Conservation (phyloP, 1,284 basidiomycete species). For the Melampsora occidentalis region DNA sequence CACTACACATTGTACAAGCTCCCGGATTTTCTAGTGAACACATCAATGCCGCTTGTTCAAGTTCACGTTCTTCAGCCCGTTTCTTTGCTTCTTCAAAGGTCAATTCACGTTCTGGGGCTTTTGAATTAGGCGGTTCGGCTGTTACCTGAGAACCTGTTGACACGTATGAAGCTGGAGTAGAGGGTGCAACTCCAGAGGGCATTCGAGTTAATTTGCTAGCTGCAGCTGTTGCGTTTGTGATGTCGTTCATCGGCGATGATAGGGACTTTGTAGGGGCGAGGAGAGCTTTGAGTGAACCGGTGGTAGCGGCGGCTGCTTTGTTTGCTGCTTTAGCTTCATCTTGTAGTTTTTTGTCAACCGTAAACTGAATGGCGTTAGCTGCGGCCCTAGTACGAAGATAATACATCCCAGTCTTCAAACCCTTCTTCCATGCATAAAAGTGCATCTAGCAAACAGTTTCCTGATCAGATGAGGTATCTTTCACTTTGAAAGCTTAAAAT, state of each 20-base stretch:
- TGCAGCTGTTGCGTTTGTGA: slow-evolving; percentile 50
- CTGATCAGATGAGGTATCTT: slow-evolving; percentile 52
- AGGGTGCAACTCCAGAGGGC: not conserved
- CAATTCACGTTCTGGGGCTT: slow-evolving; percentile 54
- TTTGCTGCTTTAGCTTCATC: slow-evolving; percentile 65
- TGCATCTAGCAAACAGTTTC: slow-evolving; percentile 66
- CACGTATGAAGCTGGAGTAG: slow-evolving; percentile 26
- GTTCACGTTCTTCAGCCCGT: slow-evolving; percentile 69
- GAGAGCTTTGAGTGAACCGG: slow-evolving; percentile 7
- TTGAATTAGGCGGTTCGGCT: slow-evolving; percentile 37
- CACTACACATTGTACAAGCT: slow-evolving; percentile 51
- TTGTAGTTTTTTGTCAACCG: slow-evolving; percentile 72
- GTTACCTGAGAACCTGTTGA: slow-evolving; percentile 46
- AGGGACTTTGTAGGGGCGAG: slow-evolving; percentile 37
- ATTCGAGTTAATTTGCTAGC: slow-evolving; percentile 46
- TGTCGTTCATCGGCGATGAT: slow-evolving; percentile 50
- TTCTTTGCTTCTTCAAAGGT: slow-evolving; percentile 78
- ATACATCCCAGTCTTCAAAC: slow-evolving; percentile 96
- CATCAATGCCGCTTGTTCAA: slow-evolving; percentile 73
- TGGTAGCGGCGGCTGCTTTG: slow-evolving; percentile 46
- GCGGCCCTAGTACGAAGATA: slow-evolving; percentile 84
- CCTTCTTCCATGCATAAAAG: slow-evolving; percentile 99
- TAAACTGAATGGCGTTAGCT: slow-evolving; percentile 96
- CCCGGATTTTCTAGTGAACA: slow-evolving; percentile 82
- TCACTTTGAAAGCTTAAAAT: not conserved